Evolutionary conservation across 768 basidiomycete species (phyloP), one percentile per base, ranked within the genome.

Genomic region (Harrya chromipes): DNA sequence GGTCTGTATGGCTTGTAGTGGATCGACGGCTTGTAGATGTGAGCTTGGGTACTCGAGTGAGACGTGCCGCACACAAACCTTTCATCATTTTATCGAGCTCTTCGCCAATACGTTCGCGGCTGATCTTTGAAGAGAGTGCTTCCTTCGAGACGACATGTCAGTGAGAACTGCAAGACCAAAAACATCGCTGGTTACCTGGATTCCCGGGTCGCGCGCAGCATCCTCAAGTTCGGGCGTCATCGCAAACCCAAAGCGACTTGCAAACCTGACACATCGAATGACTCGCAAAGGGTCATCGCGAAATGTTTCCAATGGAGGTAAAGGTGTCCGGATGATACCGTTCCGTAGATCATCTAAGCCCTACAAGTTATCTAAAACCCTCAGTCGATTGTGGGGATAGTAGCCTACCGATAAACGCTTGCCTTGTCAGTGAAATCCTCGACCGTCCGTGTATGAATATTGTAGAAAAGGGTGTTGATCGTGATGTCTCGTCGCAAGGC

Each of bases 401-500:
- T 10, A 24, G 23, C 45, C 26, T 6, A 26, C 3, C 31, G 24
- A 48, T 4, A 24, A 29, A 50, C n/a, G 23, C 52, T 26, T 62
- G 86, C 91, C 78, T 84, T 86, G 58, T 76, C 79, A 1, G 93
- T 95, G 59, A 79, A 79, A 64, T 99, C 97, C 63, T 99, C 97
- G 3, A 99, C 85, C 4, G 71, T 57, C 13, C 83, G 79, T 1
- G 86, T 84, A 60, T 97, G 93, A 1, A 99, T 80, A 56, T 99
- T 98, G 72, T 94, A 98, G 71, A 98, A 98, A 7, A 99, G 73
- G 0, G 95, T 75, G 63, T 99, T 99, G 67, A 99, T 97, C 1
- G 97, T 98, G 24, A 88, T 82, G 66, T 99, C 97, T 60, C 97
- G 76, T 45, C 97, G 76, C 41, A 88, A 66, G 2, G 97, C 94